phyloP scores from a whole-genome alignment of 169 alveolate species.

The Cardiosporidium cionae region DNA sequence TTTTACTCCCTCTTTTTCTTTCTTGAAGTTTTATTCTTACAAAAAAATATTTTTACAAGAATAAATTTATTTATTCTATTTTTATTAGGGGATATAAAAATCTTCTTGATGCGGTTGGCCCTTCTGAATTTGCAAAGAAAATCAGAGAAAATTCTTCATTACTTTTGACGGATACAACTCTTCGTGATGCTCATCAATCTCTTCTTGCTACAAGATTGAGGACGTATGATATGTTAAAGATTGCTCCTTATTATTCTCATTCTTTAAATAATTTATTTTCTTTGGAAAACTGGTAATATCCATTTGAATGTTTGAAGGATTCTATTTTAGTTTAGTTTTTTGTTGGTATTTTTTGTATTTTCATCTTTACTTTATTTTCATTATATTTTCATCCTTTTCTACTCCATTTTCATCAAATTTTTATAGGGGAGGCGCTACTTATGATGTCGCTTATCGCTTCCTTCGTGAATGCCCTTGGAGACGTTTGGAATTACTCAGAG shows the following conservation, averaged over 20 bases:
- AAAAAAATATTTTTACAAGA: background rate
- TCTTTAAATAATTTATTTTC: background rate
- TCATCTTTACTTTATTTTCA: background rate
- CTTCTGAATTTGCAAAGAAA: background rate
- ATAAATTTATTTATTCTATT: background rate
- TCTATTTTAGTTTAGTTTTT: background rate
- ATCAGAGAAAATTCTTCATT: background rate
- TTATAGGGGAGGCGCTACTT: constrained; percentile 13
- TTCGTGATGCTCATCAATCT: constrained; percentile 11
- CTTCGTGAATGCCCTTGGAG: constrained; percentile 19
- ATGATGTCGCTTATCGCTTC: constrained; percentile 9
- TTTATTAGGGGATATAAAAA: background rate
- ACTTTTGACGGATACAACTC: constrained; percentile 6
- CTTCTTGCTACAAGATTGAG: constrained; percentile 12
- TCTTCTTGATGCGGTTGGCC: constrained; percentile 1
- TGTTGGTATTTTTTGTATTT: background rate
- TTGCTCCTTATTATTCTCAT: constrained; percentile 1
- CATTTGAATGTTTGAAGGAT: background rate
- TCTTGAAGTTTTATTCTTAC: no score
- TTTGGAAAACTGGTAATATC: constrained; percentile 1
- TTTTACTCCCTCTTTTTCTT: no score
- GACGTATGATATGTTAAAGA: constrained; percentile 1
- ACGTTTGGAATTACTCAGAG: constrained; percentile 10
- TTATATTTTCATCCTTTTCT: background rate
- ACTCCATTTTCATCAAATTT: background rate